These are phyloP conservation scores for Leishmania guyanensis DNA, from an alignment of 208 protist genomes.

Conservation along the genomic window DNA sequence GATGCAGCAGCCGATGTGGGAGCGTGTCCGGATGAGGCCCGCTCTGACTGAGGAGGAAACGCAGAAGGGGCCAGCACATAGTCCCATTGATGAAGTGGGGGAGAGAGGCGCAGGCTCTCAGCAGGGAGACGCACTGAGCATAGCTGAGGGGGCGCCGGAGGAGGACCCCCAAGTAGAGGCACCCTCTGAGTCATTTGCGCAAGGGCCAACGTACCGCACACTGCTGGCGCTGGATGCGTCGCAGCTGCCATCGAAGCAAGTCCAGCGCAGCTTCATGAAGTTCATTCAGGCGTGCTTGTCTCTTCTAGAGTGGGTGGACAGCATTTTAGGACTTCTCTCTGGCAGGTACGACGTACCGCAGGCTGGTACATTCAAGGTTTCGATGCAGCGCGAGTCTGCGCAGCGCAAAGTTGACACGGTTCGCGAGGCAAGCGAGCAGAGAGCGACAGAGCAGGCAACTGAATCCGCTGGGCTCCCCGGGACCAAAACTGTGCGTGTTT, in stretches of 20 bases:
- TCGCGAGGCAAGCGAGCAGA: slow-evolving; percentile 4
- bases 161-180: background rate
- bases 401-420: slow-evolving; percentile 6
- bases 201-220: slow-evolving; percentile 15
- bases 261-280: slow-evolving; percentile 48
- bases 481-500: slow-evolving; percentile 58
- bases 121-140: background rate
- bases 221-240: slow-evolving; percentile 34
- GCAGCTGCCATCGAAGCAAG: slow-evolving; percentile 31
- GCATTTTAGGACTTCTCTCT: slow-evolving; percentile 42
- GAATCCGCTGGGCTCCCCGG: background rate
- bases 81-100: background rate
- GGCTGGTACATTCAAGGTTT: slow-evolving; percentile 54
- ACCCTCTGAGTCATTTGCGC: slow-evolving; percentile 4
- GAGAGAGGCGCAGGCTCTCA: background rate
- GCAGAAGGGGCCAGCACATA: background rate
- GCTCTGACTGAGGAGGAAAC: slow-evolving; percentile 2
- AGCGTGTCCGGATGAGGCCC: slow-evolving; percentile 34
- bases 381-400: background rate
- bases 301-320: slow-evolving; percentile 52
- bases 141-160: background rate
- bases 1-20: slow-evolving; percentile 27
- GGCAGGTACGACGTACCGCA: slow-evolving; percentile 60
- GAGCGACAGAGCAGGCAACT: background rate
- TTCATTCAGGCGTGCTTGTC: slow-evolving; percentile 66